These are phyloP conservation scores for Coprinellus aureogranulatus DNA, from an alignment of 768 basidiomycete genomes.

Conservation along the genomic window DNA sequence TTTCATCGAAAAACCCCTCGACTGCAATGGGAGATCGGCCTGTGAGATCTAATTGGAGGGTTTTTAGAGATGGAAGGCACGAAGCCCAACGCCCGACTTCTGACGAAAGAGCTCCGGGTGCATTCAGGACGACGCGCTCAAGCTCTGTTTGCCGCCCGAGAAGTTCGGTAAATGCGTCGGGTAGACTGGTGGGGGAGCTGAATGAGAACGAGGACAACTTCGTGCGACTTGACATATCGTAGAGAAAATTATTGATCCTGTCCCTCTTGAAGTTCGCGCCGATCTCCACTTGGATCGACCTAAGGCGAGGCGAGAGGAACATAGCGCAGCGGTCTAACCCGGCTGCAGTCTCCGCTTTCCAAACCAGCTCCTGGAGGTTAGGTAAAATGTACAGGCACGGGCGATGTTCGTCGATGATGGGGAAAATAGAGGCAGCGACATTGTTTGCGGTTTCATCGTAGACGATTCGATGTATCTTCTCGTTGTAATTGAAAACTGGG, in stretches of 20 bases:
- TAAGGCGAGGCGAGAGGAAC: constrained; percentile 66
- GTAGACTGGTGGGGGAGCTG: constrained; percentile 64
- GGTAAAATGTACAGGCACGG: constrained; percentile 68
- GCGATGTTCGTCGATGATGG: constrained; percentile 61
- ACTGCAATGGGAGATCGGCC: constrained; percentile 65
- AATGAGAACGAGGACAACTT: constrained; percentile 68
- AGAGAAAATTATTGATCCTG: constrained; percentile 61
- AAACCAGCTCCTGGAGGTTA: constrained; percentile 63
- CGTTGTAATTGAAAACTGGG: constrained; percentile 60
- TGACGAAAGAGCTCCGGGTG: constrained; percentile 72
- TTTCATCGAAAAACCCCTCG: constrained; percentile 78
- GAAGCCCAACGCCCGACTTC: constrained; percentile 74
- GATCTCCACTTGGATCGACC: constrained; percentile 60
- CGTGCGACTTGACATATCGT: constrained; percentile 60
- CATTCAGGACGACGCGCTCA: constrained; percentile 63
- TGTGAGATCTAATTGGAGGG: constrained; percentile 68
- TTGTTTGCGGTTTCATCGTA: constrained; percentile 69
- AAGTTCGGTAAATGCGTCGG: constrained; percentile 68
- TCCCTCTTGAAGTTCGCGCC: constrained; percentile 49
- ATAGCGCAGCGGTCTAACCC: constrained; percentile 63
- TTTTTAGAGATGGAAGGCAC: constrained; percentile 57
- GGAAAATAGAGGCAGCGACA: constrained; percentile 63
- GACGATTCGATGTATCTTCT: constrained; percentile 63
- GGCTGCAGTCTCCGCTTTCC: constrained; percentile 67
- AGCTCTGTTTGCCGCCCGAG: constrained; percentile 56